Evolutionary conservation across 202 grass and related monocot species (phyloP), one percentile per base, ranked within the genome.

Genomic region (Schoenoplectus triqueter): DNA sequence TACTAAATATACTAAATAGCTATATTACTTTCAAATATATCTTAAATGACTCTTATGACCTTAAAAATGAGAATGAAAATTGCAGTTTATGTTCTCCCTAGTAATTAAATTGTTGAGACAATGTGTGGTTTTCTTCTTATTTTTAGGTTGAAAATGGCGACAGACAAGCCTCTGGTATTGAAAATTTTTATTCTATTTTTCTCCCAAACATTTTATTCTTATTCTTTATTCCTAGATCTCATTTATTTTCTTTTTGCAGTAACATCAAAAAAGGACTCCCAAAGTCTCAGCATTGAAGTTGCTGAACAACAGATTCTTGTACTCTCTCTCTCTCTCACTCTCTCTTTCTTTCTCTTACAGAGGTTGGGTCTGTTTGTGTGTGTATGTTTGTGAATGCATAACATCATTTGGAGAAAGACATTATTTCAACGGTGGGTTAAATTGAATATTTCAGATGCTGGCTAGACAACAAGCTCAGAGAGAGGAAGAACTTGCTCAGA

Each of bases 301-400:
- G 88, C 96, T 47, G 96, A 99, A 86, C 96, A 99, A 61, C 96
- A 99, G 88, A 99, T 99, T 90, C 87, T 99, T 90, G 96, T 99
- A 95, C 85, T 48, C 45, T 20, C 5, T 45, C 67, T n/a, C 68
- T 8, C 42, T 3, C 14, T 18, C 14, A 31, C 31, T 31, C 31
- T 31, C 31, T 31, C 31, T 31, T 31, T 31, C 31, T 31, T 31
- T 31, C 31, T 31, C 31, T 31, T 31, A 31, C 40, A 45, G 4
- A 44, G 11, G 42, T 68, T 14, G 40, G 20, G 31, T 31, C 31
- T 56, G 14, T 17, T 15, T 79, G 54, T 39, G 6, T 75, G 67
- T 51, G 44, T 31, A 31, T 76, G 59, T 45, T 31, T 31, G 31
- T 31, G 54, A 51, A 60, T 69, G 50, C 31, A 31, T 31, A 31